These are phyloP conservation scores for Blastobotrys illinoisensis DNA, from an alignment of 1,139 yeast genomes.

Conservation along the genomic window DNA sequence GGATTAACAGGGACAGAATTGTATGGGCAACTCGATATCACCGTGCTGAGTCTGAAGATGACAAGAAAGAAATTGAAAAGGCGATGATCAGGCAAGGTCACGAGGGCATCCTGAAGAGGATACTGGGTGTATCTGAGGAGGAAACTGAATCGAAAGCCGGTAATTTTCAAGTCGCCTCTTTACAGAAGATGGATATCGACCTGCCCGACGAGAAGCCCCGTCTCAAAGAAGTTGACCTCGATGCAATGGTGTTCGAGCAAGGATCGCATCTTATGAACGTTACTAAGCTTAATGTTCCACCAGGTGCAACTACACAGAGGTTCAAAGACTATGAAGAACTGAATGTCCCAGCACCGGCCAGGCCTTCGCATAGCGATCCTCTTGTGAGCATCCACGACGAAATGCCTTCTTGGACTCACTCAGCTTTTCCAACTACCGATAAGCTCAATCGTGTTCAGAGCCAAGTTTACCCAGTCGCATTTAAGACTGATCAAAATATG, in stretches of 20 bases:
- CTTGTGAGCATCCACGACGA: constrained; percentile 26
- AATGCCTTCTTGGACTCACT: constrained; percentile 78
- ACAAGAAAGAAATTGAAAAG: constrained; percentile 31
- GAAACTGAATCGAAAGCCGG: constrained; percentile 21
- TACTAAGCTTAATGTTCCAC: constrained; percentile 67
- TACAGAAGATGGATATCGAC: constrained; percentile 27
- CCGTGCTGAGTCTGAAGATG: constrained; percentile 36
- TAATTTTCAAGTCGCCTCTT: constrained; percentile 17
- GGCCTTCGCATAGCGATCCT: constrained; percentile 32
- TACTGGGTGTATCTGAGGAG: constrained; percentile 20
- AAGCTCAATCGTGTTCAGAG: constrained; percentile 81
- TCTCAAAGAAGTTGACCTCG: constrained; percentile 61
- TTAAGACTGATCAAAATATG: constrained; percentile 62
- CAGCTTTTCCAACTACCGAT: constrained; percentile 58
- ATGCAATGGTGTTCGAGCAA: constrained; percentile 59
- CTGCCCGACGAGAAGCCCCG: constrained; percentile 19
- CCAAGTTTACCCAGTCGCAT: constrained; percentile 71
- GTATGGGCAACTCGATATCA: constrained; percentile 50
- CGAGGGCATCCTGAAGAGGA: constrained; percentile 29
- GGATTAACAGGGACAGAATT: constrained; percentile 49
- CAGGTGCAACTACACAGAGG: constrained; percentile 73
- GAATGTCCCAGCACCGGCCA: constrained; percentile 72
- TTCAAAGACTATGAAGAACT: constrained; percentile 79
- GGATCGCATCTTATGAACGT: constrained; percentile 66
- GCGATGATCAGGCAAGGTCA: constrained; percentile 35